Percentiles rank a stretch among this genome's conserved stretches.
These are phyloP conservation scores for Gonium pectorale DNA, from an alignment of 139 green algal genomes.

Conservation along the genomic window DNA sequence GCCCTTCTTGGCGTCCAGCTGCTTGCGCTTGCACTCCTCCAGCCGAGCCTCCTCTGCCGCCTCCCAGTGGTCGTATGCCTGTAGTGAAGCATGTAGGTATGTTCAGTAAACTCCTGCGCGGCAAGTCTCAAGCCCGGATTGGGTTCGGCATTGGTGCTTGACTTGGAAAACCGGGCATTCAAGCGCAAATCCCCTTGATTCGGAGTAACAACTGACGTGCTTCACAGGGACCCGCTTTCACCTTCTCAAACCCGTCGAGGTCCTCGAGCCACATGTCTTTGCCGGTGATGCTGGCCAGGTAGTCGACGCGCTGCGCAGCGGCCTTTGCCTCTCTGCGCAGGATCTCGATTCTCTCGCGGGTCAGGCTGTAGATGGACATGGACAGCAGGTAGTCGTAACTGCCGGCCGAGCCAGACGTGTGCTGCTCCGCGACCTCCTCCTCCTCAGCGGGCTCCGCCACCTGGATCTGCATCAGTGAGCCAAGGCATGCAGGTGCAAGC, in stretches of 20 bases:
- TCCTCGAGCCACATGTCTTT: slow-evolving; percentile 87
- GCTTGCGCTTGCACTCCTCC: slow-evolving; percentile 32
- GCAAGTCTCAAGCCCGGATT: too few species aligned
- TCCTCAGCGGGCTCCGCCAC: background rate
- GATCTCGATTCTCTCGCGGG: slow-evolving; percentile 88
- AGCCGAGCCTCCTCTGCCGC: slow-evolving; percentile 45
- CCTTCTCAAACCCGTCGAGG: slow-evolving; percentile 84
- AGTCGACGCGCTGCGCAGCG: slow-evolving; percentile 66
- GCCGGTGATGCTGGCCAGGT: slow-evolving; percentile 71
- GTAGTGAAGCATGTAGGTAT: background rate
- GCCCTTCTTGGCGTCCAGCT: slow-evolving; percentile 27
- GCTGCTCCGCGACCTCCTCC: slow-evolving; percentile 42
- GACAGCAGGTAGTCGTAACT: slow-evolving; percentile 97
- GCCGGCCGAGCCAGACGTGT: background rate
- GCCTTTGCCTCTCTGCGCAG: slow-evolving; percentile 64
- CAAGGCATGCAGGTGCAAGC: too few species aligned
- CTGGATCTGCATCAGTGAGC: background rate
- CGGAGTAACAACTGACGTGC: too few species aligned
- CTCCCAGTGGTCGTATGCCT: slow-evolving; percentile 68
- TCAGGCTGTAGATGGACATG: slow-evolving; percentile 97
- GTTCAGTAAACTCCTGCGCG: too few species aligned
- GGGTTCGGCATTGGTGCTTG: too few species aligned
- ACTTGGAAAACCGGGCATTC: too few species aligned
- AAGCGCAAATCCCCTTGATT: too few species aligned
- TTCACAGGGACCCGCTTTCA: too few species aligned